Conservation (phyloP, 2,329 filamentous ascomycete species). For the Xylaria hypoxylon region DNA sequence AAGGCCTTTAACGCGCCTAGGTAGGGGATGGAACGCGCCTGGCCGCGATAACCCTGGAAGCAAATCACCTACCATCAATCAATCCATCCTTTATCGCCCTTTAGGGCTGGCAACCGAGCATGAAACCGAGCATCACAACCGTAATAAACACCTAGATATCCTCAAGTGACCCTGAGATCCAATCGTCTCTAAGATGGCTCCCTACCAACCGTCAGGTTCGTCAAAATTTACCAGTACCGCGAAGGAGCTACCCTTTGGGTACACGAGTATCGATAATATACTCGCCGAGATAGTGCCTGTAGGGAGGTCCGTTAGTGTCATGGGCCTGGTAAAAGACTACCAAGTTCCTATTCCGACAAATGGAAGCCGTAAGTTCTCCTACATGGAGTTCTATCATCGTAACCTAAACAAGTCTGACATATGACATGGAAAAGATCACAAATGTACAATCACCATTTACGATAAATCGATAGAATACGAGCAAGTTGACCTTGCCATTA, state of each 20-base stretch:
- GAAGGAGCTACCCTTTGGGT: slow-evolving; percentile 50
- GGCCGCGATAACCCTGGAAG: too few species aligned
- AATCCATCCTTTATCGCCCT: too few species aligned
- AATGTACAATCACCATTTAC: slow-evolving; percentile 69
- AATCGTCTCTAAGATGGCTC: slow-evolving; percentile 37
- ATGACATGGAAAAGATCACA: slow-evolving; percentile 61
- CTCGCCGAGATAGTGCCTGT: slow-evolving; percentile 54
- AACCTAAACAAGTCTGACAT: slow-evolving; percentile 32
- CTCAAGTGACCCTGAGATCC: not conserved
- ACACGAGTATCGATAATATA: slow-evolving; percentile 57
- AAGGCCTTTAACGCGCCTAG: slow-evolving; percentile 28
- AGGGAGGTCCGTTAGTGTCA: slow-evolving; percentile 63
- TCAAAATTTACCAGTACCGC: slow-evolving; percentile 25
- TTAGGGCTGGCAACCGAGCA: too few species aligned
- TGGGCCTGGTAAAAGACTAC: slow-evolving; percentile 78
- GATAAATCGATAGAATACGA: slow-evolving; percentile 67
- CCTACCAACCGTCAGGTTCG: slow-evolving; percentile 37
- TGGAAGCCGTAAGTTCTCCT: slow-evolving; percentile 59
- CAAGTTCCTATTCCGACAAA: slow-evolving; percentile 63
- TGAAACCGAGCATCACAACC: not conserved
- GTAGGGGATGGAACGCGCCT: slow-evolving; percentile 30
- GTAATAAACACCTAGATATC: not conserved
- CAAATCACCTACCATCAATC: not conserved
- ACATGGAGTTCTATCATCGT: not conserved
- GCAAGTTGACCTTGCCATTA: slow-evolving; percentile 59